phyloP scores from a whole-genome alignment of 805 yeast genomes.

The Saturnispora saitoi region DNA sequence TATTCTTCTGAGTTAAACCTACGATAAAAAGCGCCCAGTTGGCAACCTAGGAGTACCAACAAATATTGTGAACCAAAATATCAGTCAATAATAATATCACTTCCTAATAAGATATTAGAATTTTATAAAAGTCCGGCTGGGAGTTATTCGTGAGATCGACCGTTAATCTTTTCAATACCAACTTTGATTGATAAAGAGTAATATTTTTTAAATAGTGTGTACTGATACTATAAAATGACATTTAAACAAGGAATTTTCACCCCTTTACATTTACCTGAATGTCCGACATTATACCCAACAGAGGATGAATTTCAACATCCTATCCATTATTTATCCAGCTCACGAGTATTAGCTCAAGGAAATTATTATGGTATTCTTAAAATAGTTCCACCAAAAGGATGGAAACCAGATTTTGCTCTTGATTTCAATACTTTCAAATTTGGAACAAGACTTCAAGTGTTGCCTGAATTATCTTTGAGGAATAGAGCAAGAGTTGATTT shows the following conservation, averaged over 20 bases:
- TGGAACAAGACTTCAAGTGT: slow-evolving; percentile 58
- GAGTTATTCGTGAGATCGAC: background rate
- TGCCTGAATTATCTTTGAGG: slow-evolving; percentile 54
- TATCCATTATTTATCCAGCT: slow-evolving; percentile 37
- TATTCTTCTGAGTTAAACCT: background rate
- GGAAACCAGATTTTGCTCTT: slow-evolving; percentile 50
- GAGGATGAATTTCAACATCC: slow-evolving; percentile 41
- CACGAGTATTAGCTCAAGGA: slow-evolving; percentile 35
- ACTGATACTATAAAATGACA: background rate
- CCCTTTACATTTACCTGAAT: slow-evolving; percentile 1
- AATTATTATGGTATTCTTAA: slow-evolving; percentile 43
- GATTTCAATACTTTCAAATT: slow-evolving; percentile 47
- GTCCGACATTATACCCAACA: slow-evolving; percentile 27
- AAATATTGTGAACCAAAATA: background rate
- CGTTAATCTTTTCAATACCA: too few species aligned
- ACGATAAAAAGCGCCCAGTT: background rate
- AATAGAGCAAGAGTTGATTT: slow-evolving; percentile 59
- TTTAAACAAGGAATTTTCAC: background rate
- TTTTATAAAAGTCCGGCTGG: background rate
- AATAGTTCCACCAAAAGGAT: slow-evolving; percentile 42
- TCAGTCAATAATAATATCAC: too few species aligned
- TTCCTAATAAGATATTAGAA: background rate
- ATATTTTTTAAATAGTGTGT: background rate
- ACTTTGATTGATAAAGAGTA: background rate
- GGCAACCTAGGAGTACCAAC: background rate